phyloP scores from a whole-genome alignment of 345 rosid genomes.

The Lenwebbia sp. region DNA sequence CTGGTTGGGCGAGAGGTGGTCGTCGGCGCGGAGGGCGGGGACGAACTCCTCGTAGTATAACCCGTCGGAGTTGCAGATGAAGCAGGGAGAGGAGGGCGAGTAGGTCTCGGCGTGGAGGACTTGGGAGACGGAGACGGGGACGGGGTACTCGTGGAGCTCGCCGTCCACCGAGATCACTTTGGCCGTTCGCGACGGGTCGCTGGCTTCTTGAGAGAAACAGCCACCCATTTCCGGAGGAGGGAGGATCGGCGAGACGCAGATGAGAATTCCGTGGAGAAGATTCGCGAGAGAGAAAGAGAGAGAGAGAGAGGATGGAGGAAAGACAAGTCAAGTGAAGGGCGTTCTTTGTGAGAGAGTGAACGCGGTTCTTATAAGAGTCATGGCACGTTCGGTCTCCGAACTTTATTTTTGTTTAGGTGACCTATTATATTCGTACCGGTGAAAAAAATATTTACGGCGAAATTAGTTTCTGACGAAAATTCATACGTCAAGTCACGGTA shows the following conservation, averaged over 20 bases:
- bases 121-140: constrained; percentile 44
- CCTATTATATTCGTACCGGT: background rate
- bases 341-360: background rate
- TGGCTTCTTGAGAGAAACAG: constrained; percentile 27
- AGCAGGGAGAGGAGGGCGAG: constrained; percentile 1
- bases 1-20: background rate
- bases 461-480: background rate
- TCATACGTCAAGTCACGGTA: rapidly evolving
- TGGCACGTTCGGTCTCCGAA: background rate
- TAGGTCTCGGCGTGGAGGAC: constrained; percentile 36
- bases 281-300: background rate
- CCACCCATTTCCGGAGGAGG: constrained; percentile 33
- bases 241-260: background rate
- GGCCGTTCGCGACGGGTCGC: constrained; percentile 23
- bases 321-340: background rate
- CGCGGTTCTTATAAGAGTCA: background rate
- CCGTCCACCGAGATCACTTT: constrained; percentile 59
- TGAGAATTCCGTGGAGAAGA: background rate
- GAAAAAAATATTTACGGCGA: background rate
- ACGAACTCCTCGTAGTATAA: background rate
- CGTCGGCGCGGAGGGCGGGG: background rate
- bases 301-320: background rate
- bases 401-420: too few relatives aligned
- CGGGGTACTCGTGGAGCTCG: constrained; percentile 40
- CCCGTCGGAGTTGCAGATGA: background rate